Conservation (phyloP, 208 protist genomes). For the Crithidia acanthocephali region DNA sequence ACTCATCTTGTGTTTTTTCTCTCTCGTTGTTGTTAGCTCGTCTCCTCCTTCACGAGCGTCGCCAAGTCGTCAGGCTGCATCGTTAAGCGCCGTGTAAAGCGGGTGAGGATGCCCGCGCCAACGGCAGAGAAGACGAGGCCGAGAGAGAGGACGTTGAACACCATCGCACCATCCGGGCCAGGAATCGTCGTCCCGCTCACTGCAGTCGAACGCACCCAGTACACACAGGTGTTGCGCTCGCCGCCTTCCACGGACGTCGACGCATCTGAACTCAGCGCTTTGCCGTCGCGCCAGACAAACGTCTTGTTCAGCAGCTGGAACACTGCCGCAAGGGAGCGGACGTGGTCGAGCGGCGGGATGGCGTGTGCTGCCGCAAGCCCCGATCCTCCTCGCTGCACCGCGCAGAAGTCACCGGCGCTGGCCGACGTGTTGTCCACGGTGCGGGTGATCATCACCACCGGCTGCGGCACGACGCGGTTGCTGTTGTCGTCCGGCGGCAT, state of each 20-base stretch:
- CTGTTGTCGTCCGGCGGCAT: slow-evolving; percentile 81
- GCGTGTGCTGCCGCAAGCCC: background rate
- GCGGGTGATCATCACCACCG: slow-evolving; percentile 51
- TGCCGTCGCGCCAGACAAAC: slow-evolving; percentile 9
- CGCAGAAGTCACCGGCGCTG: slow-evolving; percentile 9
- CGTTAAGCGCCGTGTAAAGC: slow-evolving; percentile 35
- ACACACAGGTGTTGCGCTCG: slow-evolving; percentile 16
- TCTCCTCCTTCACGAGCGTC: slow-evolving; percentile 1
- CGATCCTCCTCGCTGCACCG: slow-evolving; percentile 1
- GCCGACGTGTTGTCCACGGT: too few relatives aligned
- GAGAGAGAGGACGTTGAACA: slow-evolving; percentile 74
- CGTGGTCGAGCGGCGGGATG: slow-evolving; percentile 51
- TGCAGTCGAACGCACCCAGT: slow-evolving; percentile 59
- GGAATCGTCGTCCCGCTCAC: slow-evolving; percentile 69
- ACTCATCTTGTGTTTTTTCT: background rate
- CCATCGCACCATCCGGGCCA: slow-evolving; percentile 76
- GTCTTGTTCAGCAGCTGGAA: slow-evolving; percentile 33
- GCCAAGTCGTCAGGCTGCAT: slow-evolving; percentile 20
- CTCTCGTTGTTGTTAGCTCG: too few relatives aligned
- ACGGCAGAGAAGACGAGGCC: slow-evolving; percentile 53
- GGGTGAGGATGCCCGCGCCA: slow-evolving; percentile 33
- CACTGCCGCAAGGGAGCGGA: slow-evolving; percentile 28
- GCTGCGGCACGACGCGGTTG: slow-evolving; percentile 74
- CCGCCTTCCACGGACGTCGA: background rate
- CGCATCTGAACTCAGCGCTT: background rate